These are phyloP conservation scores for Margaritispora aquatica DNA, from an alignment of 495 filamentous ascomycete species.

Conservation along the genomic window DNA sequence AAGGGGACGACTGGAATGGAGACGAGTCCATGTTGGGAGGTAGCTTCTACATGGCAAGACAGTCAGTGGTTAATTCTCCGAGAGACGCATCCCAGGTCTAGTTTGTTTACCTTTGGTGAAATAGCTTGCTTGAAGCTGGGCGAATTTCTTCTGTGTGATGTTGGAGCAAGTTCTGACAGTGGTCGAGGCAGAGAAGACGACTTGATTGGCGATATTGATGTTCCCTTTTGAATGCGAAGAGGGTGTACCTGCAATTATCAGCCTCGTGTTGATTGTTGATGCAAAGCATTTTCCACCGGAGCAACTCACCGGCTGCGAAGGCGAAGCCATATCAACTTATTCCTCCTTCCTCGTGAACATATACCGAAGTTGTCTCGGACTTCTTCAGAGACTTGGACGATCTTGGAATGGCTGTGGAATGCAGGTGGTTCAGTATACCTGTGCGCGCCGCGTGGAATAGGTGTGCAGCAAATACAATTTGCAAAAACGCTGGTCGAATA, in stretches of 20 bases:
- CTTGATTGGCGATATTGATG: slow-evolving; percentile 36
- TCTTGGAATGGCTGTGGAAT: not conserved
- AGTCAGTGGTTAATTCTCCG: slow-evolving; percentile 25
- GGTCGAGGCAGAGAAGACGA: slow-evolving; percentile 39
- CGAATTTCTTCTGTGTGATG: slow-evolving; percentile 60
- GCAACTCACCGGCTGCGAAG: slow-evolving; percentile 22
- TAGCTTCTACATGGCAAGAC: slow-evolving; percentile 33
- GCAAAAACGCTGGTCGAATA: not conserved
- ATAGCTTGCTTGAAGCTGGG: slow-evolving; percentile 64
- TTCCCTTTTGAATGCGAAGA: slow-evolving; percentile 52
- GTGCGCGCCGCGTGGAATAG: too few species aligned
- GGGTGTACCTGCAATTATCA: slow-evolving; percentile 41
- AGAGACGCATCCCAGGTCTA: not conserved
- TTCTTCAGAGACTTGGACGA: not conserved
- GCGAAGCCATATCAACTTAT: slow-evolving; percentile 19
- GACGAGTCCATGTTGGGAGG: slow-evolving; percentile 60
- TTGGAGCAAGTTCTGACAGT: slow-evolving; percentile 51
- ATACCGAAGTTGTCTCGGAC: not conserved
- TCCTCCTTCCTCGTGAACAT: not conserved
- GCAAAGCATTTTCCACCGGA: not conserved
- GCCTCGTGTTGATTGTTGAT: not conserved
- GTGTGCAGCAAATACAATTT: not conserved
- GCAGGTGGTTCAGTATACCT: not conserved
- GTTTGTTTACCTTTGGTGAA: slow-evolving; percentile 47
- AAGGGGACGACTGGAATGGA: slow-evolving; percentile 70